Evolutionary conservation across 352 stramenopile genomes (phyloP).

Genomic region (Pythium rishiriense): DNA sequence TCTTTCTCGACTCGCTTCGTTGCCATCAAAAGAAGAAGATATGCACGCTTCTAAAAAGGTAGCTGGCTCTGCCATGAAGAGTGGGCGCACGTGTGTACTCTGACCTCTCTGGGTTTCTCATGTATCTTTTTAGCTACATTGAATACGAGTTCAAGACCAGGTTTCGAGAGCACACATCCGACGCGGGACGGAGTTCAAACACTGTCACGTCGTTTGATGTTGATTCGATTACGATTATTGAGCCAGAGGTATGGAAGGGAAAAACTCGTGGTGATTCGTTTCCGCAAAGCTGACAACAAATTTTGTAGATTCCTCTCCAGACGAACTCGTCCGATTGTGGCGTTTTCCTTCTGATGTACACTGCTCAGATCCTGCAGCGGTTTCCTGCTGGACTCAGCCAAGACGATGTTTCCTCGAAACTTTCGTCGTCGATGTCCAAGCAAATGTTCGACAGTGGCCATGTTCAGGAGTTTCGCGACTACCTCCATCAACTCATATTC

Average conservation of each 20-base stretch:
- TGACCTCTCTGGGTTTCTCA: neutral
- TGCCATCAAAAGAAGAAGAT: slow-evolving; percentile 92
- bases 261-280: too few species aligned
- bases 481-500: slow-evolving; percentile 76
- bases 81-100: too few species aligned
- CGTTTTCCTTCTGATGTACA: slow-evolving; percentile 84
- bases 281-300: too few species aligned
- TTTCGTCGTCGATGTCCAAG: slow-evolving; percentile 45
- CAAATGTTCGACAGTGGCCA: slow-evolving; percentile 70
- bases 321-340: slow-evolving; percentile 94
- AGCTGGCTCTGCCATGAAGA: slow-evolving; percentile 23
- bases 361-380: slow-evolving; percentile 52
- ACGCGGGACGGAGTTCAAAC: slow-evolving; percentile 2
- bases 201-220: slow-evolving; percentile 14
- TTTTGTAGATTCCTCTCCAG: slow-evolving; percentile 87
- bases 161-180: neutral
- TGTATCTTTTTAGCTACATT: slow-evolving; percentile 52
- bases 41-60: slow-evolving; percentile 76
- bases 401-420: slow-evolving; percentile 53
- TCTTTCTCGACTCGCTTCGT: slow-evolving; percentile 95
- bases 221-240: slow-evolving; percentile 24
- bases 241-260: slow-evolving; percentile 22
- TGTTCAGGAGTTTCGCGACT: slow-evolving; percentile 76
- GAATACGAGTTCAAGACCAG: slow-evolving; percentile 71
- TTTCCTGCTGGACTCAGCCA: slow-evolving; percentile 57